Percentiles rank a stretch among this genome's conserved stretches.
Conservation (phyloP, 768 basidiomycete genomes). For the Lentinula aciculospora region DNA sequence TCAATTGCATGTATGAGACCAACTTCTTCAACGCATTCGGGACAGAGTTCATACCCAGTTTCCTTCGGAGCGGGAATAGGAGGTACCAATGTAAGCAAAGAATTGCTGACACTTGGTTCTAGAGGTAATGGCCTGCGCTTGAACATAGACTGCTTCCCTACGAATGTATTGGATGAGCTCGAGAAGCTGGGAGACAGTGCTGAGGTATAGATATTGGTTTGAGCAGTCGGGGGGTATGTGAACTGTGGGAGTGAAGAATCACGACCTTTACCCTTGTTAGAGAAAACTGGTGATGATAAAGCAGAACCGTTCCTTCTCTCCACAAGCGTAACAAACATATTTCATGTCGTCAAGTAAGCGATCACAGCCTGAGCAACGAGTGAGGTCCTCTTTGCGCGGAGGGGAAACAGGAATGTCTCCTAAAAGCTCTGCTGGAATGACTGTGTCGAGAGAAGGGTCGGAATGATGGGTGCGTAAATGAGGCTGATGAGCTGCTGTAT, state of each 20-base stretch:
- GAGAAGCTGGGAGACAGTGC: slow-evolving; percentile 17
- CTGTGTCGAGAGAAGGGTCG: slow-evolving; percentile 19
- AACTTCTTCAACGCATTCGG: slow-evolving; percentile 67
- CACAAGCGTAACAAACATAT: slow-evolving; percentile 87
- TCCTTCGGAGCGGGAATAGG: slow-evolving; percentile 12
- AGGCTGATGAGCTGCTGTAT: neutral
- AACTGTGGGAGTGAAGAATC: slow-evolving; percentile 19
- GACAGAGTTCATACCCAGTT: slow-evolving; percentile 80
- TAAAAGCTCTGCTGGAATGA: slow-evolving; percentile 45
- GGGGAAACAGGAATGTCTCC: slow-evolving; percentile 41
- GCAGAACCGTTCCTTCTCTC: slow-evolving; percentile 53
- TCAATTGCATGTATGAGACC: slow-evolving; percentile 77
- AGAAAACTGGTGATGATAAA: slow-evolving; percentile 14
- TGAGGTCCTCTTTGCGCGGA: slow-evolving; percentile 57
- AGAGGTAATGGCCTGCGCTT: slow-evolving; percentile 42
- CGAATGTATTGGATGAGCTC: slow-evolving; percentile 32
- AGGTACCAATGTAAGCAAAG: slow-evolving; percentile 20
- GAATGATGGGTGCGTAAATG: slow-evolving; percentile 20
- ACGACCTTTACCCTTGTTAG: slow-evolving; percentile 47
- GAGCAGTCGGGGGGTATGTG: slow-evolving; percentile 27
- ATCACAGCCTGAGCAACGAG: slow-evolving; percentile 82
- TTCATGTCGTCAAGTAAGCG: slow-evolving; percentile 71
- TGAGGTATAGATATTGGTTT: slow-evolving; percentile 21
- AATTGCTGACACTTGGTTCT: slow-evolving; percentile 5
- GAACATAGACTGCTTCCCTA: slow-evolving; percentile 16